phyloP scores from a whole-genome alignment of 768 basidiomycete genomes.

The Boletus bicolor region DNA sequence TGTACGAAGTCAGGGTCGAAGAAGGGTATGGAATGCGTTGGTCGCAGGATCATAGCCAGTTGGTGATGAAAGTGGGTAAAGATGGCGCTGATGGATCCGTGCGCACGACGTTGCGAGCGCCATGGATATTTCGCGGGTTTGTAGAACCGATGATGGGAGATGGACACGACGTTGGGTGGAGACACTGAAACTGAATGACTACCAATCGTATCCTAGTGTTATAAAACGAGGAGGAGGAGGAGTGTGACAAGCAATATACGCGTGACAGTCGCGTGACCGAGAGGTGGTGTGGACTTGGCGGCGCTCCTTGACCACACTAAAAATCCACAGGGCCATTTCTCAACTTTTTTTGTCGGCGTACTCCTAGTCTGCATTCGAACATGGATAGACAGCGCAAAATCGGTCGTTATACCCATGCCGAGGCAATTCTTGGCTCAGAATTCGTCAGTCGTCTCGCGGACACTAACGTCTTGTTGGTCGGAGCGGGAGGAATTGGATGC shows the following conservation, averaged over 20 bases:
- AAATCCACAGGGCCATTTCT: neutral
- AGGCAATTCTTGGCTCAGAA: constrained; percentile 77
- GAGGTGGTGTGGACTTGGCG: neutral
- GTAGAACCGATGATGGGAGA: constrained; percentile 68
- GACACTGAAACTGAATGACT: constrained; percentile 34
- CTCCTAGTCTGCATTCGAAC: neutral
- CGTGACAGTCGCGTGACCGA: constrained; percentile 31
- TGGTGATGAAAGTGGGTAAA: neutral
- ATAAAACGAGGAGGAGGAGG: neutral
- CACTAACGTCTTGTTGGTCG: constrained; percentile 82
- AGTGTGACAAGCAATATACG: constrained; percentile 16
- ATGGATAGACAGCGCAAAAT: constrained; percentile 10
- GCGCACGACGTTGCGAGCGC: constrained; percentile 11
- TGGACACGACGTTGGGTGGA: constrained; percentile 63
- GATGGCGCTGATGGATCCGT: neutral
- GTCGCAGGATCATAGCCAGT: constrained; percentile 45
- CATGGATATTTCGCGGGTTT: constrained; percentile 62
- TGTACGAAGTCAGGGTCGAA: constrained; percentile 56
- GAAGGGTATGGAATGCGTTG: constrained; percentile 70
- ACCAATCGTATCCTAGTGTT: neutral
- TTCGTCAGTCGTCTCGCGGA: constrained; percentile 56
- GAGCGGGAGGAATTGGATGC: constrained; percentile 96
- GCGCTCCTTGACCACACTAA: neutral
- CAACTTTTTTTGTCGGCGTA: neutral
- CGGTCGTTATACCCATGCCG: constrained; percentile 56